These are phyloP conservation scores for Mortierella sp. DNA, from an alignment of 371 early-diverging fungal species.

Conservation along the genomic window DNA sequence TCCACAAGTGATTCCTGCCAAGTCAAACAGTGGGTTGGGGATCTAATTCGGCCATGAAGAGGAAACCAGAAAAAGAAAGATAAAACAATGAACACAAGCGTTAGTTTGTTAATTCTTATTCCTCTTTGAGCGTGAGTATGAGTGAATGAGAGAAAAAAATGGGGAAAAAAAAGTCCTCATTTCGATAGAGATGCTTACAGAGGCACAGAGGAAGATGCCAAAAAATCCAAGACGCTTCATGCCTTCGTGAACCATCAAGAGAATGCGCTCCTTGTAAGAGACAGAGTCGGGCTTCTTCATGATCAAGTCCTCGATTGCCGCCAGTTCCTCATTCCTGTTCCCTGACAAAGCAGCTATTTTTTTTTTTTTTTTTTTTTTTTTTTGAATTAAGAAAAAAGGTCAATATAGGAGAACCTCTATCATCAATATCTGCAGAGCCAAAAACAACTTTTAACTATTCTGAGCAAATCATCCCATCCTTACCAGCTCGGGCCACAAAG, in stretches of 20 bases:
- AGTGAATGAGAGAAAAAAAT: not conserved
- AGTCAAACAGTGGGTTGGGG: slow-evolving; percentile 95
- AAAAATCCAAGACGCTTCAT: slow-evolving; percentile 84
- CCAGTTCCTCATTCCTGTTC: slow-evolving; percentile 69
- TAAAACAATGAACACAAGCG: not conserved
- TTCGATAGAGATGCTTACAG: slow-evolving; percentile 58
- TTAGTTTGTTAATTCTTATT: no score
- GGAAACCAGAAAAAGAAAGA: not conserved
- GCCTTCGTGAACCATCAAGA: slow-evolving; percentile 69
- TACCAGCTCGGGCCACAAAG: slow-evolving; percentile 92
- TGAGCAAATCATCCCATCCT: not conserved
- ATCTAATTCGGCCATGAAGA: slow-evolving; percentile 58
- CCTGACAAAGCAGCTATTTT: slow-evolving; percentile 80
- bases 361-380: no score
- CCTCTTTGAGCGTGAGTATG: not conserved
- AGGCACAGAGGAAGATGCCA: slow-evolving; percentile 91
- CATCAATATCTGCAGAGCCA: slow-evolving; percentile 17
- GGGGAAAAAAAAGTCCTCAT: no score
- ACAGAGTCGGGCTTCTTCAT: slow-evolving; percentile 56
- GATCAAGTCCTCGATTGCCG: slow-evolving; percentile 64
- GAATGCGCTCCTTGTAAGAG: slow-evolving; percentile 67
- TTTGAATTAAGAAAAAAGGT: not conserved
- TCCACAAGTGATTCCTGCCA: slow-evolving; percentile 94
- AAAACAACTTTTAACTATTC: not conserved
- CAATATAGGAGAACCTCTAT: slow-evolving; percentile 11